Base-by-base conservation (phyloP, 1,284 basidiomycete species). In the Agaricales sp. region DNA sequence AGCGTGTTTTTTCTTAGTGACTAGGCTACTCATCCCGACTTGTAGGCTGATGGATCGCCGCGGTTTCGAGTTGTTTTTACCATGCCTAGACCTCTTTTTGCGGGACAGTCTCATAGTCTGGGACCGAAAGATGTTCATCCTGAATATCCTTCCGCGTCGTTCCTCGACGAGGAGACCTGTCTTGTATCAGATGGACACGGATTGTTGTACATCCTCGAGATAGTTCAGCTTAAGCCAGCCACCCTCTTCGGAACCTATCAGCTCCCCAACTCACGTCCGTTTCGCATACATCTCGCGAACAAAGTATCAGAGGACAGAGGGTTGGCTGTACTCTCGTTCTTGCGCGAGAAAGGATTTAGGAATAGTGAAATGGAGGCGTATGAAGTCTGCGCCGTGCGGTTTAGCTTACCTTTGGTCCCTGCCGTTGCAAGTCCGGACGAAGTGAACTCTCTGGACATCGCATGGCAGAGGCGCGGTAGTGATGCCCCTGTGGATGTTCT, bases 111-210 rank as follows among this genome's bases (percentile, higher is more conserved):
- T 21, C 65, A 69, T 45, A 53, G 14, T 30, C 14, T 30, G 26
- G 26, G 26, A 14, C 26, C 62, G 2, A n/a, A n/a, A n/a, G n/a
- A n/a, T n/a, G 60, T 62, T 19, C 78, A 74, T 56, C 67, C 60
- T 50, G 92, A 94, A 65, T 95, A 92, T 62, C 87, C 92, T 0
- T 87, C 86, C 1, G 77, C 75, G 2, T 67, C 73, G 1, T 79
- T 85, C 48, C 59, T 89, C 20, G 67, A 73, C 22, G 55, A 70
- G 0, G 65, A 66, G 0, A 65, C 68, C 2, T 75, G 81, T 57
- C 69, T 85, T 26, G 71, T 87, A 39, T 75, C 86, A 2, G 85
- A 92, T 55, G 92, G 92, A 4, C 67, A 70, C 49, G 89, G 89
- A 4, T 62, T 69, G 12, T 62, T 94, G 22, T 85, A 87, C 58